Percentiles rank a stretch among this genome's conserved stretches.
Evolutionary conservation across 2,329 filamentous ascomycete species (phyloP).

Genomic region (Verticillium klebahnii): DNA sequence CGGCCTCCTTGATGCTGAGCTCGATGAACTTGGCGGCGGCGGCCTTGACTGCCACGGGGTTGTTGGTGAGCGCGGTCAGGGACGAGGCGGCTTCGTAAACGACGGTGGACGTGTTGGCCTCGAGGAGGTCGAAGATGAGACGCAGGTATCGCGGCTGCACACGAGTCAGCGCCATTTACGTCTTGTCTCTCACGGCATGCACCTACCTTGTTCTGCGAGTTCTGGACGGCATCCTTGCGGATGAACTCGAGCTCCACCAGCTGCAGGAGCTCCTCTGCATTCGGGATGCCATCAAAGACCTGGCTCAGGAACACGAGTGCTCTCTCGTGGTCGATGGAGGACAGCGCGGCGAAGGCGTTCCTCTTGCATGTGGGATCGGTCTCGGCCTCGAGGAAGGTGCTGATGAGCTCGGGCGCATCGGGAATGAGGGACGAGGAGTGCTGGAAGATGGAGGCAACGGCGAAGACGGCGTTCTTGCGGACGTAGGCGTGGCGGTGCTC

Average conservation of each 20-base stretch:
- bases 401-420: constrained; percentile 88
- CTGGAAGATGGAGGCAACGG: constrained; percentile 85
- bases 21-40: constrained; percentile 96
- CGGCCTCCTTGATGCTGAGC: constrained; percentile 92
- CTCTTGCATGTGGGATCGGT: constrained; percentile 95
- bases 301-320: constrained; percentile 82
- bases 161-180: too few relatives aligned
- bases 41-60: constrained; percentile 96
- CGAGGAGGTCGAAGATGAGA: constrained; percentile 92
- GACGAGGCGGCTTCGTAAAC: constrained; percentile 97
- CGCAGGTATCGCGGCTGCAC: constrained; percentile 78
- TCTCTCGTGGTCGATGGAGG: constrained; percentile 89
- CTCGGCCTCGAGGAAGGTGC: constrained; percentile 84
- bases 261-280: constrained; percentile 89
- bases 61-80: constrained; percentile 87
- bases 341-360: constrained; percentile 90
- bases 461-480: constrained; percentile 96
- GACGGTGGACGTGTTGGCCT: constrained; percentile 89
- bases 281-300: constrained; percentile 89
- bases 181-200: too few relatives aligned
- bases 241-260: constrained; percentile 96
- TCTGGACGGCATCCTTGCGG: constrained; percentile 92
- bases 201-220: constrained; percentile 84
- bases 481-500: constrained; percentile 97
- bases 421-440: constrained; percentile 91